Evolutionary conservation across 2,329 filamentous ascomycete genomes (phyloP).

Genomic region (Stylonectria norvegica): DNA sequence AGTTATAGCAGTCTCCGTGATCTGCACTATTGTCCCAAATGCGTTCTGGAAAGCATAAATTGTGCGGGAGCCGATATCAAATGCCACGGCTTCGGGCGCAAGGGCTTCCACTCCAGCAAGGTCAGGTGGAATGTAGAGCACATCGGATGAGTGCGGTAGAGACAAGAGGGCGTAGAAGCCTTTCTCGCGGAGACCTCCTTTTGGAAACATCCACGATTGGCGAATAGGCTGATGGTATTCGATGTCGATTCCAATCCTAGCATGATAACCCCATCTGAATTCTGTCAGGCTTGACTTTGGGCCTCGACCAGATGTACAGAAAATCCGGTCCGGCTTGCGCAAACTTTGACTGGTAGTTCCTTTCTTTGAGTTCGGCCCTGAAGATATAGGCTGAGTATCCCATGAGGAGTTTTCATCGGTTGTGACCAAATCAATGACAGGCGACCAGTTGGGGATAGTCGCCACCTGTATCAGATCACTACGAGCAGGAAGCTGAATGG

Average conservation of each 20-base stretch:
- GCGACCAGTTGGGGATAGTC: constrained; percentile 61
- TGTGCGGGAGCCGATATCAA: constrained; percentile 53
- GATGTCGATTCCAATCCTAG: constrained; percentile 59
- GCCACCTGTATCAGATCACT: constrained; percentile 42
- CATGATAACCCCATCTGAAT: constrained; percentile 66
- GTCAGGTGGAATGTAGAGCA: constrained; percentile 48
- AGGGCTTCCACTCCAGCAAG: constrained; percentile 44
- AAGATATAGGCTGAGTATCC: constrained; percentile 5
- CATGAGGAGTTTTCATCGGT: constrained; percentile 37
- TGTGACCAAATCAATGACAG: constrained; percentile 53
- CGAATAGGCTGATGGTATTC: constrained; percentile 48
- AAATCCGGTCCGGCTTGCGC: constrained; percentile 53
- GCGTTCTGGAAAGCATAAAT: constrained; percentile 41
- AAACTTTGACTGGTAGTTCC: background rate
- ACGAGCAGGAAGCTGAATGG: constrained; percentile 50
- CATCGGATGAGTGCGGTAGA: constrained; percentile 45
- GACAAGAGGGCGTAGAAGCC: constrained; percentile 43
- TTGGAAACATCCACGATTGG: constrained; percentile 51
- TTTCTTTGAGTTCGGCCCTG: background rate
- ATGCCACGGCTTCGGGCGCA: constrained; percentile 38
- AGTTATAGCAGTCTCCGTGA: constrained; percentile 49
- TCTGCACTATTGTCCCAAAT: constrained; percentile 45
- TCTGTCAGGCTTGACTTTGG: constrained; percentile 63
- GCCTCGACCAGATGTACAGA: constrained; percentile 64
- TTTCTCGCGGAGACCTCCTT: constrained; percentile 15